phyloP scores from a whole-genome alignment of 1,139 yeast genomes.

The Kazachstania sp. region DNA sequence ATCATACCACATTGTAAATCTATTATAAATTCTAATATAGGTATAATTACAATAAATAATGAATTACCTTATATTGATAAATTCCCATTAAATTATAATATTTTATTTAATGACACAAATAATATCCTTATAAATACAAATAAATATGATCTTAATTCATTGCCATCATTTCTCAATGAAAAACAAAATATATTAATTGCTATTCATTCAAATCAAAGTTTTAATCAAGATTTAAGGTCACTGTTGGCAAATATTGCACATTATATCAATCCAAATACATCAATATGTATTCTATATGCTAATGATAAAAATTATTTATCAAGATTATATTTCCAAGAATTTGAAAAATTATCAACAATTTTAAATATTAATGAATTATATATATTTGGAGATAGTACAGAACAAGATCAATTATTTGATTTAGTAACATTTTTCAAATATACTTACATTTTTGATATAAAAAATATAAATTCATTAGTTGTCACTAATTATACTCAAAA shows the following conservation, averaged over 20 bases:
- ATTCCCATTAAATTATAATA: slow-evolving; percentile 7
- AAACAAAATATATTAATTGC: slow-evolving; percentile 10
- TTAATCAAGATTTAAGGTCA: slow-evolving; percentile 10
- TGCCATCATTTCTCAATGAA: slow-evolving; percentile 3
- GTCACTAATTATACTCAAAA: slow-evolving; percentile 5
- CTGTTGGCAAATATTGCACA: slow-evolving; percentile 12
- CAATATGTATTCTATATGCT: slow-evolving; percentile 19
- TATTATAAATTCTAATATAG: slow-evolving; percentile 4
- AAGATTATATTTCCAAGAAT: slow-evolving; percentile 22
- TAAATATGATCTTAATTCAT: background rate
- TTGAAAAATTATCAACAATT: slow-evolving; percentile 7
- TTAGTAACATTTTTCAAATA: slow-evolving; percentile 19
- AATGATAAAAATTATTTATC: slow-evolving; percentile 21
- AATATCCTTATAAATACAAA: slow-evolving; percentile 7
- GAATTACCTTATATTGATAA: background rate
- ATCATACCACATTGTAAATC: slow-evolving; percentile 7
- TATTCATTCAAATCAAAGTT: slow-evolving; percentile 8
- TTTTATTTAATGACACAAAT: slow-evolving; percentile 7
- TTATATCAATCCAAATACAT: slow-evolving; percentile 9
- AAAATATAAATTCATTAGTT: slow-evolving; percentile 17
- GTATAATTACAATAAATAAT: slow-evolving; percentile 11
- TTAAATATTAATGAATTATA: slow-evolving; percentile 21
- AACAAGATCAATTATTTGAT: slow-evolving; percentile 16
- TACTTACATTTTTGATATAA: slow-evolving; percentile 18
- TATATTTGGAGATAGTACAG: slow-evolving; percentile 12